Percentiles rank a stretch among this genome's conserved stretches.
phyloP scores from a whole-genome alignment of 2,329 filamentous ascomycete genomes.

The Beauveria rudraprayagi region DNA sequence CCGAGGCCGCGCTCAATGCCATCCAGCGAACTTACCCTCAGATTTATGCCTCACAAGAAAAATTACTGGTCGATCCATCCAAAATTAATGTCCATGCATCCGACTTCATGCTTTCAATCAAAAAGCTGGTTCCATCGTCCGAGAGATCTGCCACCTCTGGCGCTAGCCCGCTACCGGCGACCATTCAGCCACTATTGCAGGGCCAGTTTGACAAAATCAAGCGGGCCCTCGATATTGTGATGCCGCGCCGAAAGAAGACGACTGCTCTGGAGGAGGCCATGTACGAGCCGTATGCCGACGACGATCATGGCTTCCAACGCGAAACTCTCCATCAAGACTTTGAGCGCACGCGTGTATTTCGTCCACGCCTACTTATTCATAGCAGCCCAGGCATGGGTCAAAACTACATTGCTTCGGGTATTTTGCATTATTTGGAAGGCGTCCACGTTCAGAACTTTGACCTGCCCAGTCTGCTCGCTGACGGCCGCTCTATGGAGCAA shows the following conservation, averaged over 20 bases:
- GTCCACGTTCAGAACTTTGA: conserved; percentile 94
- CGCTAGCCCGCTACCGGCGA: conserved; percentile 69
- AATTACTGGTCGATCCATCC: conserved; percentile 77
- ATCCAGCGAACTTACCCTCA: conserved; percentile 95
- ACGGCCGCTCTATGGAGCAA: conserved; percentile 76
- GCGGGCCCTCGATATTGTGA: conserved; percentile 59
- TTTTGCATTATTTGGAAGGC: conserved; percentile 86
- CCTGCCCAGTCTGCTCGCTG: conserved; percentile 75
- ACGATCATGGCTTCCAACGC: conserved; percentile 74
- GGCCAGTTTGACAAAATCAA: conserved; percentile 64
- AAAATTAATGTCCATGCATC: conserved; percentile 83
- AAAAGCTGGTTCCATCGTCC: conserved; percentile 93
- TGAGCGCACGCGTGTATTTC: conserved; percentile 78
- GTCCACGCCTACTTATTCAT: conserved; percentile 75
- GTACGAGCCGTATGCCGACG: conserved; percentile 77
- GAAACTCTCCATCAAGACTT: conserved; percentile 73
- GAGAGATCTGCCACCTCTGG: conserved; percentile 81
- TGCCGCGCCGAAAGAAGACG: conserved; percentile 77
- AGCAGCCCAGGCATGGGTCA: conserved; percentile 91
- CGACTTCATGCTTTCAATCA: conserved; percentile 95
- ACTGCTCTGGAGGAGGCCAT: conserved; percentile 92
- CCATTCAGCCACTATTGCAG: conserved; percentile 73
- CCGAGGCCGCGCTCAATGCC: conserved; percentile 89
- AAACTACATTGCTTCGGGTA: conserved; percentile 73
- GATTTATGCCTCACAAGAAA: conserved; percentile 85